Evolutionary conservation across 495 filamentous ascomycete species (phyloP).

Genomic region (Venustampulla echinocandica): DNA sequence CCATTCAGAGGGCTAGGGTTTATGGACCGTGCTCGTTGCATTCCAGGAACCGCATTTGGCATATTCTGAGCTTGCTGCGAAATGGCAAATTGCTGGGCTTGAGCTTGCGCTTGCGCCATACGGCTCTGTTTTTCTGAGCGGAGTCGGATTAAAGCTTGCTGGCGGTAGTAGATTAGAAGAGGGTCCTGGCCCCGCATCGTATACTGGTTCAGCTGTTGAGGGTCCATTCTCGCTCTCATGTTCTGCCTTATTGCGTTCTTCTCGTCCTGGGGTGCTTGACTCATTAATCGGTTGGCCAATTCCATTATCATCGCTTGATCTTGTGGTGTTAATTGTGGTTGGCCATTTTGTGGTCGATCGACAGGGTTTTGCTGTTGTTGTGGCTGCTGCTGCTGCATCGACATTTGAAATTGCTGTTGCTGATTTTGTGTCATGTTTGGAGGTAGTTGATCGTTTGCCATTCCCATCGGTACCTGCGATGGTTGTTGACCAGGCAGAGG

Average conservation of each 20-base stretch:
- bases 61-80: constrained; percentile 12
- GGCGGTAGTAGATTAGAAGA: constrained; percentile 31
- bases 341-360: constrained; percentile 7
- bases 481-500: constrained; percentile 28
- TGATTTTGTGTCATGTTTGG: constrained; percentile 19
- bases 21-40: constrained; percentile 26
- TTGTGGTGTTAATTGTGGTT: constrained; percentile 4
- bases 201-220: constrained; percentile 26
- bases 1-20: constrained; percentile 25
- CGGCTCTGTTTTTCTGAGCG: constrained; percentile 18
- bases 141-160: constrained; percentile 28
- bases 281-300: constrained; percentile 12
- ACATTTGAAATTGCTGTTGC: constrained; percentile 33
- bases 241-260: constrained; percentile 26
- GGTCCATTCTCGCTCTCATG: constrained; percentile 25
- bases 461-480: constrained; percentile 17
- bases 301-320: constrained; percentile 12
- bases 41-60: constrained; percentile 18
- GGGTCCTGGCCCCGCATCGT: constrained; percentile 33
- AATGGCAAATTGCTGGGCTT: constrained; percentile 1
- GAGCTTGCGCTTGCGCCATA: constrained; percentile 6
- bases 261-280: constrained; percentile 25
- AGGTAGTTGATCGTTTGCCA: constrained; percentile 17
- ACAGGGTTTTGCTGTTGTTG: constrained; percentile 13
- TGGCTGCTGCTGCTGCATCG: constrained; percentile 20